Evolutionary conservation across 2,329 filamentous ascomycete species (phyloP), one percentile per base, ranked within the genome.

Genomic region (Aspergillus hortae): DNA sequence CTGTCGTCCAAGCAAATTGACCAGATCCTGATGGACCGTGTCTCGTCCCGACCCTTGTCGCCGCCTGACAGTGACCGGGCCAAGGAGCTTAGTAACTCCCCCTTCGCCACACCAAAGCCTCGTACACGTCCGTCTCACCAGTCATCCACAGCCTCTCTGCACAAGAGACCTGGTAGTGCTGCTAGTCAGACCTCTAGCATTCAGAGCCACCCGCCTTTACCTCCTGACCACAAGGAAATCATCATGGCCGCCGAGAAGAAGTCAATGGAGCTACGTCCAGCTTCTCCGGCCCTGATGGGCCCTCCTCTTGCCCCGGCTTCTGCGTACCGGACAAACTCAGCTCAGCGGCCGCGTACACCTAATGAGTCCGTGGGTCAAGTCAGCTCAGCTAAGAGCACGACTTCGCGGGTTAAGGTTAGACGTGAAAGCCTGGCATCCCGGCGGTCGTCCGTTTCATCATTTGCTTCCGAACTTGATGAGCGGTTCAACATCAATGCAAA

Each of bases 371-470:
- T 73, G 63, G 65, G 64, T 67, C 80, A 64, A 62, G 71, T 58
- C 73, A 62, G 70, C 61, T 74, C 60, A 71, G 58, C 70, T 47
- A 60, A 78, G 55, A 76, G 76, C 56, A 77, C 77, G 42, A 83
- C 80, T 38, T 85, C 83, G 1, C 87, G 88, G 12, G 83, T 85
- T 47, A 76, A 77, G 35, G 71, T 70, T 48, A 68, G 67, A 55
- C 73, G 71, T 42, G 62, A 67, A 41, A 76, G 74, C 54, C 66
- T 77, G 55, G 65, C 72, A 40, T 83, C 83, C 59, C 83, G 88
- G 41, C 85, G 89, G 58, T 95, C 91, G 3, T 99, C 94, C 0
- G 84, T 97, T 6, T 96, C 94, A 0, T 97, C 94, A 0, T 99
- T 99, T 67, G 90, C 86, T 5, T 97, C 94, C 0, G 94, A 99